A percentile compares a stretch with the other conserved stretches of the same genome.
Conservation (phyloP, 192 early-diverging fungal genomes). For the Phlyctochytrium planicorne region DNA sequence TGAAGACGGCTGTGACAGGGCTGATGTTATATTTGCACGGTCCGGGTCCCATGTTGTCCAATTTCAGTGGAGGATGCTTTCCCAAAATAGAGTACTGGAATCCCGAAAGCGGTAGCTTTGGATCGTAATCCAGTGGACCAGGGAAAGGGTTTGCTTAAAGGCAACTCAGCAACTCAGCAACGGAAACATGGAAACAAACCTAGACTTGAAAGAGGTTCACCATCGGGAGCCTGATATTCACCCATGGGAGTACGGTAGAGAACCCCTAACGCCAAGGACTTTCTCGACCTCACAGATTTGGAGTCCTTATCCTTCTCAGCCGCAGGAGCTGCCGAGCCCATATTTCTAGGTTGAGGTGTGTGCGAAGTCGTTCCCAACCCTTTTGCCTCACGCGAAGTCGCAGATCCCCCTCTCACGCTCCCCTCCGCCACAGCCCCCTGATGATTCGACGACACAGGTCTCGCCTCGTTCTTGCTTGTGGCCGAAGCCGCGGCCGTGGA, state of each 20-base stretch:
- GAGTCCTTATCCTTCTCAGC: no score
- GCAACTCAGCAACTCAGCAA: background rate
- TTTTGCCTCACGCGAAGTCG: no score
- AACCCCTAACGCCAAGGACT: conserved; percentile 21
- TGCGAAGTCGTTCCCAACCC: no score
- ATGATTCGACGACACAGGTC: no score
- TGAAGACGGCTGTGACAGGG: conserved; percentile 27
- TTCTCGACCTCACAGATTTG: no score
- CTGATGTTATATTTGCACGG: conserved; percentile 41
- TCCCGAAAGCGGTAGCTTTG: conserved; percentile 41
- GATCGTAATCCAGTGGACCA: conserved; percentile 47
- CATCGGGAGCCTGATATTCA: conserved; percentile 38
- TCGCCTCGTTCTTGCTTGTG: no score
- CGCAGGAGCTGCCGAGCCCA: no score
- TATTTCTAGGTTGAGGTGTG: no score
- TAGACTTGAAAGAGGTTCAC: conserved; percentile 39
- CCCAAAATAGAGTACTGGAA: conserved; percentile 53
- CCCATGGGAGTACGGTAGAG: conserved; percentile 47
- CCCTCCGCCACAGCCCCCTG: no score
- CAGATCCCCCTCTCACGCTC: no score
- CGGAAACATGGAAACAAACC: conserved; percentile 13
- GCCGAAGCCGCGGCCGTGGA: no score
- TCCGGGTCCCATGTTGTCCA: conserved; percentile 36
- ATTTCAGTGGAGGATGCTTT: conserved; percentile 32
- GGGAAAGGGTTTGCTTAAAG: conserved; percentile 46